Conservation (phyloP, 345 rosid species). For the Pugionium cornutum region DNA sequence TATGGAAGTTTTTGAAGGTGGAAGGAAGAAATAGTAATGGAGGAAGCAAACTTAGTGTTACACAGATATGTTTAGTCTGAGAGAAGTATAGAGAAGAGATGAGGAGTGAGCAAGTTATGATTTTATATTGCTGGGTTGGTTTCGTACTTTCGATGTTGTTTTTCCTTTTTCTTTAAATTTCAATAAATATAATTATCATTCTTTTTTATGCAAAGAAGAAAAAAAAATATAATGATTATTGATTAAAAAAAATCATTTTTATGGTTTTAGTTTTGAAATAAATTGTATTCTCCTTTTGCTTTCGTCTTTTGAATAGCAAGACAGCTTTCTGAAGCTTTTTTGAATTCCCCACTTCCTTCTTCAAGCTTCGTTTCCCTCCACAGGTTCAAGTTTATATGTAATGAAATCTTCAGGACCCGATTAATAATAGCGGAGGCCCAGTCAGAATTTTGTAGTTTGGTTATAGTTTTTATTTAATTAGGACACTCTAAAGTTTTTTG, state of each 20-base stretch:
- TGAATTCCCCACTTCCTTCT: conserved; percentile 46
- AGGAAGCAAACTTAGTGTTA: conserved; percentile 20
- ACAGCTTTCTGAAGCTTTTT: conserved; percentile 48
- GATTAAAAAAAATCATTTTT: too few species aligned
- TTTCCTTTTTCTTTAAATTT: background rate
- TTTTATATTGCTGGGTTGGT: conserved; percentile 43
- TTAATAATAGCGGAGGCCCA: too few species aligned
- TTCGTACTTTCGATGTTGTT: conserved; percentile 36
- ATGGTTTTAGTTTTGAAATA: conserved; percentile 4
- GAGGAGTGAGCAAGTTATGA: conserved; percentile 28
- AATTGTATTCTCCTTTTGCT: conserved; percentile 40
- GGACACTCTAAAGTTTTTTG: too few species aligned
- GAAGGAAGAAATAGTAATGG: conserved; percentile 19
- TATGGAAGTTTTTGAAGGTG: conserved; percentile 6
- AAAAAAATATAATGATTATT: too few species aligned
- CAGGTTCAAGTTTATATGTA: conserved; percentile 33
- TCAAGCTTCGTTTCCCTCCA: conserved; percentile 46
- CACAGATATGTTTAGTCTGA: conserved; percentile 22
- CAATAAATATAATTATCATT: conserved; percentile 2
- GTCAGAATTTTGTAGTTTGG: too few species aligned
- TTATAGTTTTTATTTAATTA: too few species aligned
- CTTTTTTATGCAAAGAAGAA: background rate
- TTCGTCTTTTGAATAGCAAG: conserved; percentile 42
- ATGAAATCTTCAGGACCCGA: too few species aligned
- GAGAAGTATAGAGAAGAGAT: conserved; percentile 35